phyloP scores from a whole-genome alignment of 176 grass and related monocot species.

The Eleusine indica region DNA sequence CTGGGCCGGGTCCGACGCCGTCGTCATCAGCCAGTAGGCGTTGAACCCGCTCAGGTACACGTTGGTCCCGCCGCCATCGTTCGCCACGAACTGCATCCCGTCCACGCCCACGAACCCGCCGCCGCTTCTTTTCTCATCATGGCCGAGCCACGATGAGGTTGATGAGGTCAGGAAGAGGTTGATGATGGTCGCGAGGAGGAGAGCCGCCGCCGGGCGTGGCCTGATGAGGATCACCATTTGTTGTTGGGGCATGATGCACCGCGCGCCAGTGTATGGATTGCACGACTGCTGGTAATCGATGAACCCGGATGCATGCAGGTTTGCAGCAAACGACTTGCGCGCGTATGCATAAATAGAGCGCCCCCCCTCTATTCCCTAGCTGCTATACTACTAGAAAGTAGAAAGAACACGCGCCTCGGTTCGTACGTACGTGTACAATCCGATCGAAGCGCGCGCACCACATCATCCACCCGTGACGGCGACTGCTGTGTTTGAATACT shows the following conservation, averaged over 20 bases:
- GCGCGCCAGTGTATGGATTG: no score
- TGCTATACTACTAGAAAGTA: not conserved
- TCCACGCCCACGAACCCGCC: conserved; percentile 28
- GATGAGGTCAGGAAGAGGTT: not conserved
- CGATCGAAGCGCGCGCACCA: not conserved
- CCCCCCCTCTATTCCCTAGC: no score
- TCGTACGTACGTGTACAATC: conserved; percentile 6
- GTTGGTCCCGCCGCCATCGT: not conserved
- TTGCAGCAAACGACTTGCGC: not conserved
- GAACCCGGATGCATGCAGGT: not conserved
- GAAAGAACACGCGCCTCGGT: not conserved
- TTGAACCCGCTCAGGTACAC: conserved; percentile 91
- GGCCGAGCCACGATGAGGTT: not conserved
- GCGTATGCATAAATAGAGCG: conserved; percentile 13
- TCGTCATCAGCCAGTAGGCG: conserved; percentile 81
- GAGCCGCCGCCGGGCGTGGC: no score
- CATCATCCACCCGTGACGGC: not conserved
- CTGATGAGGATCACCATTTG: no score
- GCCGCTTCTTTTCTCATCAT: not conserved
- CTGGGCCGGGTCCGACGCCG: conserved; percentile 47
- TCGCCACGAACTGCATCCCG: conserved; percentile 50
- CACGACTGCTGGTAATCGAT: no score
- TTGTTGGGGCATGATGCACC: no score
- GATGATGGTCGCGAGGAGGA: not conserved
- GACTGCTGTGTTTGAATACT: not conserved